Base-by-base conservation (phyloP, 495 filamentous ascomycete species). In the Xylaria telfairii region DNA sequence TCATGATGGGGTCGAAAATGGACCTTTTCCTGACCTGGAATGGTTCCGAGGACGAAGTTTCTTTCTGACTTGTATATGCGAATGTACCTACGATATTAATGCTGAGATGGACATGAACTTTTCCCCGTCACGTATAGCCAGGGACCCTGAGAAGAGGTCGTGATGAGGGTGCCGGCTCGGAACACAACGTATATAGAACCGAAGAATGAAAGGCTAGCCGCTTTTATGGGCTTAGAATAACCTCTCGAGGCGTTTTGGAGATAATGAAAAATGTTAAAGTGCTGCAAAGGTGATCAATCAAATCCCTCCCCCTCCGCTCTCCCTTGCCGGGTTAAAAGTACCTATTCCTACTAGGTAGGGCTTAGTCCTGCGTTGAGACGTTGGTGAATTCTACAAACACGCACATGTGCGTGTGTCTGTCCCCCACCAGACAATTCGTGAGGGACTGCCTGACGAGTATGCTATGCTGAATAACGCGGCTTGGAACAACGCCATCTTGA, bases 1-100 rank as follows among this genome's bases (percentile, higher is more conserved):
- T n/a, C 8, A 67, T 46, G 46, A 57, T 41, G 66, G 60, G 51
- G 59, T 32, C 47, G 62, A 61, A 71, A n/a, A 46, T 2, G 56
- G 26, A 19, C 8, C 15, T 32, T 54, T 54, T 13, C 28, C 51
- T 32, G 19, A 26, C 21, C 9, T 30, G 3, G 49, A 15, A 30
- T 4, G 17, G 53, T 59, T 37, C 17, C 15, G 10, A 37, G 30
- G 32, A 37, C 24, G 26, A 54, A 30, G 51, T 59, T 37, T 66
- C 37, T 62, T 73, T 46, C 62, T 44, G 59, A 67, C 41, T 71
- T 39, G 74, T 54, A 68, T 19, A 56, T 47, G 34, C 15, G 32
- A 42, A 63, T 75, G 68, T 75, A 75, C 65, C 69, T 73, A 75
- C 12, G 74, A 75, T 56, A 57, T n/a, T 64, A 61, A 75, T 69